Conservation (phyloP, 2,329 filamentous ascomycete species). For the Phialophora tarda region DNA sequence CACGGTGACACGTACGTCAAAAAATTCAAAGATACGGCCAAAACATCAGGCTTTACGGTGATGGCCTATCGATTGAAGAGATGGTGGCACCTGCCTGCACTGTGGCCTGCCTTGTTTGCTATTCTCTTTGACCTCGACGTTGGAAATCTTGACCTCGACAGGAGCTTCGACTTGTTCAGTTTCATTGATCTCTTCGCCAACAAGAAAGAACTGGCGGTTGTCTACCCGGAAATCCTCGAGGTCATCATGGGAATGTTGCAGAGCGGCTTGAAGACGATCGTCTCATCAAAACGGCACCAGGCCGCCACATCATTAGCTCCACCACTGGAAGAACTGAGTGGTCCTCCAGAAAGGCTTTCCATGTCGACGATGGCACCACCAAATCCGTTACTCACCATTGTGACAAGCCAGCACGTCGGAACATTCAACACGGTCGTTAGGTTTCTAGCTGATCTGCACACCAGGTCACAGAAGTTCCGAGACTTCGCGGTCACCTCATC, state of each 20-base stretch:
- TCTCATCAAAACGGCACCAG: conserved; percentile 62
- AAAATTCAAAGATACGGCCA: conserved; percentile 73
- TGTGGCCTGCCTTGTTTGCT: conserved; percentile 89
- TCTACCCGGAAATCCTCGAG: conserved; percentile 76
- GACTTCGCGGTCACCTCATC: conserved; percentile 81
- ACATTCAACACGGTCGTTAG: conserved; percentile 77
- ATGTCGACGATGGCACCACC: conserved; percentile 41
- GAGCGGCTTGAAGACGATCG: conserved; percentile 73
- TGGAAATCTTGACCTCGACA: conserved; percentile 72
- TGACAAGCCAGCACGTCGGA: conserved; percentile 62
- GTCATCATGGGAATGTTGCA: conserved; percentile 88
- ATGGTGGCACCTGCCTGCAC: conserved; percentile 83
- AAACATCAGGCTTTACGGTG: conserved; percentile 85
- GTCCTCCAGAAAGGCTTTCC: conserved; percentile 41
- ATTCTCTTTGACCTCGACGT: conserved; percentile 87
- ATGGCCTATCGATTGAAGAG: conserved; percentile 80
- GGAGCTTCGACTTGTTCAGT: conserved; percentile 73
- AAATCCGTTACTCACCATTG: conserved; percentile 36
- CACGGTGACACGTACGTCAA: conserved; percentile 81
- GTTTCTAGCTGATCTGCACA: conserved; percentile 79
- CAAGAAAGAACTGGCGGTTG: conserved; percentile 62
- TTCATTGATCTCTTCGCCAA: conserved; percentile 74
- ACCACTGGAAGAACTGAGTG: conserved; percentile 47
- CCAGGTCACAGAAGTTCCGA: conserved; percentile 75
- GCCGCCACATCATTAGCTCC: conserved; percentile 27